Evolutionary conservation across 1,284 basidiomycete species (phyloP).

Genomic region (Phaffia rhodozyma): DNA sequence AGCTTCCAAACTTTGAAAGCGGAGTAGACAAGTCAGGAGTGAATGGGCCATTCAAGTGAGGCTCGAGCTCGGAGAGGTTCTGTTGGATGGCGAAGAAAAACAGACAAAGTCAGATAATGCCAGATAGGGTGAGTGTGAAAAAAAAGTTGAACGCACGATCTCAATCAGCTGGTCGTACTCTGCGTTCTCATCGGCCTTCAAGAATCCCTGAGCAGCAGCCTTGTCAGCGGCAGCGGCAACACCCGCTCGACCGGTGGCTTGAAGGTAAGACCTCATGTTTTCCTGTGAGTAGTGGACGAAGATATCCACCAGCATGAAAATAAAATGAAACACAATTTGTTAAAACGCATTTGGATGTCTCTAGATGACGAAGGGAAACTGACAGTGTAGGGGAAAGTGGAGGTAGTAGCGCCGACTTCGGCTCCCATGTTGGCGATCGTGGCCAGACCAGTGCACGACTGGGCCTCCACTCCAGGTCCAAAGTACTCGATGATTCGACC

Average conservation of each 20-base stretch:
- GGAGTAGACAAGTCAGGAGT: conserved; percentile 95
- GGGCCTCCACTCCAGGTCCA: conserved; percentile 78
- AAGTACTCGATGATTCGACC: conserved; percentile 96
- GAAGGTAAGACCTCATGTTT: conserved; percentile 79
- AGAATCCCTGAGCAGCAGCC: conserved; percentile 65
- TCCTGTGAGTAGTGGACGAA: not conserved
- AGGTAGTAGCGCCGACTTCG: conserved; percentile 96
- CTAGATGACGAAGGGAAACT: no score
- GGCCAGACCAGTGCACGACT: conserved; percentile 90
- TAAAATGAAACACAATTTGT: no score
- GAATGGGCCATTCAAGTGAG: conserved; percentile 93
- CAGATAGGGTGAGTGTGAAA: not conserved
- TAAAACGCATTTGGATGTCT: no score
- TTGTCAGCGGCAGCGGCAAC: conserved; percentile 78
- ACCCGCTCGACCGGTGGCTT: conserved; percentile 76
- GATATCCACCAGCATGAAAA: no score
- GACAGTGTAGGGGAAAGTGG: conserved; percentile 88
- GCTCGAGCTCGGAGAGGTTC: conserved; percentile 86
- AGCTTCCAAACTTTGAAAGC: conserved; percentile 73
- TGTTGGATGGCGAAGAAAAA: conserved; percentile 28
- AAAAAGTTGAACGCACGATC: conserved; percentile 48
- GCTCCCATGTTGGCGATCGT: conserved; percentile 99
- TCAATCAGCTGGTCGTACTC: conserved; percentile 94
- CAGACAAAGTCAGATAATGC: not conserved
- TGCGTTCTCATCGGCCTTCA: conserved; percentile 74